These are phyloP conservation scores for Plantago coronopus DNA, from an alignment of 305 asterid genomes.

Conservation along the genomic window DNA sequence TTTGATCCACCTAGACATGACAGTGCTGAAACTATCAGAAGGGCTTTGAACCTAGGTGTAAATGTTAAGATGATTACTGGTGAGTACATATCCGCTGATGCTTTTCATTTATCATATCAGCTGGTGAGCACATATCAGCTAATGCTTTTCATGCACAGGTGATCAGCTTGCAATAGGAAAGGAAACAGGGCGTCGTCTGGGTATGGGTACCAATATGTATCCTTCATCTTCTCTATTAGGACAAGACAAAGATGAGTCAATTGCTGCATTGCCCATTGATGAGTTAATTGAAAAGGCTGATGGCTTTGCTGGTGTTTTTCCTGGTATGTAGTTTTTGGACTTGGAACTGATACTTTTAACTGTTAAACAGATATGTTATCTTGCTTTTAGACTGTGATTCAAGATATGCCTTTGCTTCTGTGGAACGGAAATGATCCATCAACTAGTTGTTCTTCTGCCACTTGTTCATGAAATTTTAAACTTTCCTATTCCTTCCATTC, in stretches of 20 bases:
- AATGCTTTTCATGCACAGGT: constrained; percentile 46
- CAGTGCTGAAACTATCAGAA: constrained; percentile 69
- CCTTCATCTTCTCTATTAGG: constrained; percentile 66
- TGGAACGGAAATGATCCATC: too few species aligned
- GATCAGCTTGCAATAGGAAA: constrained; percentile 78
- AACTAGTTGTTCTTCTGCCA: too few species aligned
- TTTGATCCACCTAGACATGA: constrained; percentile 83
- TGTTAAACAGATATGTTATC: neutral
- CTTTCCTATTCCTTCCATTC: too few species aligned
- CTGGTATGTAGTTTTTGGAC: constrained; percentile 38
- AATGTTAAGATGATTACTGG: constrained; percentile 88
- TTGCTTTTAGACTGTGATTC: neutral
- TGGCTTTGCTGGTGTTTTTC: constrained; percentile 84
- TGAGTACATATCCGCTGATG: constrained; percentile 26
- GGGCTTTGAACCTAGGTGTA: constrained; percentile 76
- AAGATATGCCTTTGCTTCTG: neutral
- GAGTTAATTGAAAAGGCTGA: constrained; percentile 78
- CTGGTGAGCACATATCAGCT: constrained; percentile 46
- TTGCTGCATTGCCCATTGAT: constrained; percentile 60
- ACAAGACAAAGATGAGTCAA: constrained; percentile 57
- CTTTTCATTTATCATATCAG: too few species aligned
- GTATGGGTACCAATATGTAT: constrained; percentile 87
- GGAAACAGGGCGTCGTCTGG: constrained; percentile 79
- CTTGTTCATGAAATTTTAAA: too few species aligned
- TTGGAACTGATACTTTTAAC: neutral